Conservation (phyloP, 495 filamentous ascomycete genomes). For the Amniculicola lignicola region DNA sequence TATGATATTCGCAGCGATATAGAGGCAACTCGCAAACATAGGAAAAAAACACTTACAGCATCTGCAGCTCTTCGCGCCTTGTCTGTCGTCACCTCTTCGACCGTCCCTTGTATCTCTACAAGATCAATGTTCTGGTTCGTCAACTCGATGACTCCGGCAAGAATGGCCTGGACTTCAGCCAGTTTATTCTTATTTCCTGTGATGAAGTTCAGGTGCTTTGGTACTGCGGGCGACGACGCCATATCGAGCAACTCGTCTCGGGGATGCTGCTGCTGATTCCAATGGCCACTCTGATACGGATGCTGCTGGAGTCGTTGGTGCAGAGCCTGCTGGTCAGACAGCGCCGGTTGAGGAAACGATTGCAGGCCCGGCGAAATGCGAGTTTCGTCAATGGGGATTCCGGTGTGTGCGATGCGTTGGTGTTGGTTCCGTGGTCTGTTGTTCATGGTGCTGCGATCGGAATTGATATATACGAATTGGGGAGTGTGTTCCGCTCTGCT, state of each 20-base stretch:
- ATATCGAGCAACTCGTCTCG: slow-evolving; percentile 10
- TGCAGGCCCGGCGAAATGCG: background rate
- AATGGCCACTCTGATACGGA: background rate
- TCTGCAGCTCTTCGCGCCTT: slow-evolving; percentile 80
- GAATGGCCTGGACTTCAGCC: slow-evolving; percentile 73
- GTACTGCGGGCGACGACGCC: slow-evolving; percentile 34
- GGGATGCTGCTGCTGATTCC: slow-evolving; percentile 1
- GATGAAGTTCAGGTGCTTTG: slow-evolving; percentile 76
- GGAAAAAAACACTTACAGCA: slow-evolving; percentile 56
- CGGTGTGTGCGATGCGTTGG: too few relatives aligned
- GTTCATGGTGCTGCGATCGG: too few relatives aligned
- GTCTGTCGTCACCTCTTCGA: slow-evolving; percentile 84
- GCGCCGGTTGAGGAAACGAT: slow-evolving; percentile 8
- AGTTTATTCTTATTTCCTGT: slow-evolving; percentile 96
- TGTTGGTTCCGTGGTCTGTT: too few relatives aligned
- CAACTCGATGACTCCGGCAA: slow-evolving; percentile 69
- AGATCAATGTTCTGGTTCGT: slow-evolving; percentile 72
- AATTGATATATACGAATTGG: slow-evolving; percentile 6
- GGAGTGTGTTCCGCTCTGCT: slow-evolving; percentile 4
- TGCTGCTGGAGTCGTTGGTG: background rate
- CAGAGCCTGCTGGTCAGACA: slow-evolving; percentile 1
- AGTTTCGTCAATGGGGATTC: background rate
- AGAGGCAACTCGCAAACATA: too few relatives aligned
- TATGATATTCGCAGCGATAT: too few relatives aligned
- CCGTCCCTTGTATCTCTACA: slow-evolving; percentile 84